Base-by-base conservation (phyloP, 768 basidiomycete genomes). In the Sporobolomyces pararoseus region DNA sequence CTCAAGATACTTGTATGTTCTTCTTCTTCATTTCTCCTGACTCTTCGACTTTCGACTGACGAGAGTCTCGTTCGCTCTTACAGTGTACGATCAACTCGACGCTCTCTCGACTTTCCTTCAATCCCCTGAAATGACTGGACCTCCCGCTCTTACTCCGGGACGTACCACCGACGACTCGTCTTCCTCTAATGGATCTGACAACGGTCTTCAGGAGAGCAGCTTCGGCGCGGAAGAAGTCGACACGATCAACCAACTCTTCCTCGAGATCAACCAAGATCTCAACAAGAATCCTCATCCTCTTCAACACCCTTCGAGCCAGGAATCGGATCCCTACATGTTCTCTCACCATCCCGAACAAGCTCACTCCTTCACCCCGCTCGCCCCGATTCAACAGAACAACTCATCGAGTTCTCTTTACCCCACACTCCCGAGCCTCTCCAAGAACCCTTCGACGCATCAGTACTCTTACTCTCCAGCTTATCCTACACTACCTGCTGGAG, bases 171-270 rank as follows among this genome's bases (percentile, higher is more conserved):
- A 66, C 9, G 65, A 64, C 51, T 54, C 65, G 4, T 52, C 52
- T 31, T 63, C 64, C 27, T 59, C 63, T 46, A 50, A 32, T 44
- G 60, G 60, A 1, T 63, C 65, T 7, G 72, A 66, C 9, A 55
- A 67, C 46, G 69, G 60, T 13, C 65, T 57, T 42, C 51, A 21
- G 16, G 42, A 58, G 4, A 7, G 14, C n/a, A 42, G 31, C 21
- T 58, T 61, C 46, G 61, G 54, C 29, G 29, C 25, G 29, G 64
- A 65, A 25, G 59, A 74, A 31, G 72, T 70, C 47, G 69, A 74
- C 52, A 25, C 55, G 44, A 61, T 74, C 62, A 74, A 74, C 54
- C 62, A 70, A 49, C 63, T 74, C 1, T 59, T 74, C 3, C 51
- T 67, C 27, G 29, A 44, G 19, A 65, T 70, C 52, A 61, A 50